Evolutionary conservation across 371 early-diverging fungal genomes (phyloP).

Genomic region (Mortierella sp.): DNA sequence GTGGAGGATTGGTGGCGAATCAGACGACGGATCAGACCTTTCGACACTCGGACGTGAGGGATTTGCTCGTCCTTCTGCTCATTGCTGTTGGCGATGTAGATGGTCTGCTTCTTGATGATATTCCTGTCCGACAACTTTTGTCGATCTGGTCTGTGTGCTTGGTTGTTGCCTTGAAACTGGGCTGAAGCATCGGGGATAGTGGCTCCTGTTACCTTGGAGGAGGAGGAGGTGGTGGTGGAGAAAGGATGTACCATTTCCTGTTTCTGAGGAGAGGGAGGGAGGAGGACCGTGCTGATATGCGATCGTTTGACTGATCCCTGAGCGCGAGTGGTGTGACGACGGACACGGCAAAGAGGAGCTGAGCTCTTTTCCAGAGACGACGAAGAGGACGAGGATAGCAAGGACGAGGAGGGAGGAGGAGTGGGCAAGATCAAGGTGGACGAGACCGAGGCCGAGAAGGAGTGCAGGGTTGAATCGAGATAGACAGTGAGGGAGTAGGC

Average conservation of each 20-base stretch:
- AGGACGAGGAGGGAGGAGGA: not conserved
- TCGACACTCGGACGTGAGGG: not conserved
- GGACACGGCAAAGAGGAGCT: not conserved
- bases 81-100: not conserved
- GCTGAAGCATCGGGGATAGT: not conserved
- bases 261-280: not conserved
- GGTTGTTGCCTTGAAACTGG: not conserved
- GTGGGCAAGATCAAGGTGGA: not conserved
- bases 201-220: not conserved
- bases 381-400: not conserved
- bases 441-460: constrained; percentile 15
- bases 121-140: not conserved
- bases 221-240: not conserved
- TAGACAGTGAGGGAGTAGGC: constrained; percentile 32
- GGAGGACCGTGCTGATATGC: constrained; percentile 2
- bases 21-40: not conserved
- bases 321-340: not conserved
- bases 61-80: not conserved
- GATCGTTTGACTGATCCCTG: constrained; percentile 2
- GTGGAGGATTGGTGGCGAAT: constrained; percentile 13
- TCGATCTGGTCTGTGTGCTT: not conserved
- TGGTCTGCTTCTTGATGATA: constrained; percentile 6
- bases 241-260: not conserved
- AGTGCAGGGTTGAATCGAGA: constrained; percentile 22
- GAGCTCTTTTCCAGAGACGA: constrained; percentile 1